Evolutionary conservation across 2,329 filamentous ascomycete species (phyloP), one percentile per base, ranked within the genome.

Genomic region (Phialocephala subalpina): DNA sequence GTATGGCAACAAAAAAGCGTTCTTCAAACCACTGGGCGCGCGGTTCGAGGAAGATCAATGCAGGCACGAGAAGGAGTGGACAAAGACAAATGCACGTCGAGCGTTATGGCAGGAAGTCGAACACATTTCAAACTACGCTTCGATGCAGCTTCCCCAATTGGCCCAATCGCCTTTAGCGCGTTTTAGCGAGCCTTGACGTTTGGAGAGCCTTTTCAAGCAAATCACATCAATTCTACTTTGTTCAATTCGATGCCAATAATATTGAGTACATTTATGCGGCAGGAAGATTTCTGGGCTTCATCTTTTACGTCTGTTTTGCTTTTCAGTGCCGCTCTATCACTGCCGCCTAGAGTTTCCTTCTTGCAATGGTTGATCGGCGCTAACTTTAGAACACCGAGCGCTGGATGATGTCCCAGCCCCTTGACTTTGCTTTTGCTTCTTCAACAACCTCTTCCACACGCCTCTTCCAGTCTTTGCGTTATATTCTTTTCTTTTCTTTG

Each of bases 21-120:
- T 22, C 40, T 42, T 49, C 45, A 49, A 49, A n/a, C 45, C 45
- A 49, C 45, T 22, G 12, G n/a, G 20, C 45, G n/a, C 7, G 45
- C 20, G 12, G n/a, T 22, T 22, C 45, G 22, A 52, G 11, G 55
- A 38, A 38, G 55, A 57, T 57, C 55, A 57, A 57, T 38, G 55
- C 55, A 57, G 55, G 55, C 55, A 57, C 55, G 12, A 36, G 20
- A 3, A 14, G 25, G 8, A 8, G 22, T 29, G 47, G 25, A 29
- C 5, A 11, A 18, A 16, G 4, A 22, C 27, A 14, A 25, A 22
- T 53, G 49, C 25, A 53, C 49, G 25, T 33, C 25, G 20, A 53
- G 25, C 49, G 25, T 53, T 53, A 4, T 11, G 9, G 49, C 14
- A 53, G 49, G 25, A 53, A 33, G 49, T 53, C 49, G n/a, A 33